phyloP scores from a whole-genome alignment of 306 rosid genomes.

The Luffa aegyptiaca region DNA sequence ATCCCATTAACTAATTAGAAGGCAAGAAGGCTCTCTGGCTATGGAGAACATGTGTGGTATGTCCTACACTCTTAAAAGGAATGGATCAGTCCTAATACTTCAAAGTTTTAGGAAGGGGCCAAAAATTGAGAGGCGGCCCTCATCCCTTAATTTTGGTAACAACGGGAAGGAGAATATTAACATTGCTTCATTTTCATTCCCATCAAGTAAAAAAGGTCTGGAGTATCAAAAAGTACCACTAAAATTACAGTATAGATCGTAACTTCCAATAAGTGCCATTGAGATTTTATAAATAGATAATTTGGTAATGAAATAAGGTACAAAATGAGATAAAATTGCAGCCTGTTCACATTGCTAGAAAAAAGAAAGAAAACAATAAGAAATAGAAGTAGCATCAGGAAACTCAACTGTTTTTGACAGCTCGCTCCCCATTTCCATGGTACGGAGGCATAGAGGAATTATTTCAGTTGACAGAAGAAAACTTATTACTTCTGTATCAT shows the following conservation, averaged over 20 bases:
- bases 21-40: background rate
- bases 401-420: conserved; percentile 73
- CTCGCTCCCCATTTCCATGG: conserved; percentile 81
- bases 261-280: background rate
- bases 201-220: background rate
- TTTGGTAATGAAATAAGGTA: background rate
- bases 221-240: background rate
- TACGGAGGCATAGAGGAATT: conserved; percentile 72
- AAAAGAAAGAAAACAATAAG: background rate
- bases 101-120: background rate
- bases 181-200: background rate
- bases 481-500: conserved; percentile 56
- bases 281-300: background rate
- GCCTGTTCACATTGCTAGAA: background rate
- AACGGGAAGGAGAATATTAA: background rate
- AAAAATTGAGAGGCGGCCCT: background rate
- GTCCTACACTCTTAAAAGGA: background rate
- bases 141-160: background rate
- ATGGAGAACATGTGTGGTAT: background rate
- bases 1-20: no score
- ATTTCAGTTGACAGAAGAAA: conserved; percentile 76
- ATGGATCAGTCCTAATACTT: background rate
- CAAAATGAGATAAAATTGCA: background rate
- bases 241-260: background rate
- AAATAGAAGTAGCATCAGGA: conserved; percentile 18